Evolutionary conservation across 2,329 filamentous ascomycete species (phyloP).

Genomic region (Neurospora sp.): DNA sequence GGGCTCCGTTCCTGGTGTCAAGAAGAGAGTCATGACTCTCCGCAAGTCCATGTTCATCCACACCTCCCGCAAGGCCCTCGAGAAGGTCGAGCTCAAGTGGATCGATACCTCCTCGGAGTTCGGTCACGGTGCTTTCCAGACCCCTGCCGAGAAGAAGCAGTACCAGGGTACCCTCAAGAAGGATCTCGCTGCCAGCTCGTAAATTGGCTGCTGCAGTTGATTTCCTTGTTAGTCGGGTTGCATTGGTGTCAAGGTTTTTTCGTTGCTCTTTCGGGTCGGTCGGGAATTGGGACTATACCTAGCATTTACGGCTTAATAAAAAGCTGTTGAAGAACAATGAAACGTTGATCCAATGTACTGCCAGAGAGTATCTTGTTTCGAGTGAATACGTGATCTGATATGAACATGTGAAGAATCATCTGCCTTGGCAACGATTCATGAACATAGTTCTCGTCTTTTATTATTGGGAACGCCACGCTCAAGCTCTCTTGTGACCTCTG

Average conservation of each 20-base stretch:
- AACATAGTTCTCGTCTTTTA: background rate
- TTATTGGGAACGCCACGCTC: background rate
- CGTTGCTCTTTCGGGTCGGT: constrained; percentile 17
- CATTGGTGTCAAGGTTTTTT: constrained; percentile 42
- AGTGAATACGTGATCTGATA: background rate
- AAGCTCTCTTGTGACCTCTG: background rate
- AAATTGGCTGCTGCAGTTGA: constrained; percentile 18
- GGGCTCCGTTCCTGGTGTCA: constrained; percentile 93
- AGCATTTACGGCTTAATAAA: constrained; percentile 20
- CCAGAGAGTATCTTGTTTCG: constrained; percentile 8
- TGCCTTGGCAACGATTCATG: background rate
- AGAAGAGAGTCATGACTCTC: constrained; percentile 99
- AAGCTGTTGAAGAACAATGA: constrained; percentile 20
- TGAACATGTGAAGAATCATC: background rate
- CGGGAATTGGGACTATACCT: constrained; percentile 15
- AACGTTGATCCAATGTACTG: constrained; percentile 19
- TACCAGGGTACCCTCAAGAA: constrained; percentile 99
- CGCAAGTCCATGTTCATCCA: constrained; percentile 98
- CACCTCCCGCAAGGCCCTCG: constrained; percentile 87
- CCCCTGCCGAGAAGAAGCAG: constrained; percentile 92
- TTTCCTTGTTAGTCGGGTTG: constrained; percentile 26
- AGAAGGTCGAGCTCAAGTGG: constrained; percentile 99
- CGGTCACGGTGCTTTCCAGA: constrained; percentile 99
- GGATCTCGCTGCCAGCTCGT: constrained; percentile 53
- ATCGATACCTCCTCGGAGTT: constrained; percentile 99